Conservation (phyloP, 768 basidiomycete species). For the Solioccasus polychromus region DNA sequence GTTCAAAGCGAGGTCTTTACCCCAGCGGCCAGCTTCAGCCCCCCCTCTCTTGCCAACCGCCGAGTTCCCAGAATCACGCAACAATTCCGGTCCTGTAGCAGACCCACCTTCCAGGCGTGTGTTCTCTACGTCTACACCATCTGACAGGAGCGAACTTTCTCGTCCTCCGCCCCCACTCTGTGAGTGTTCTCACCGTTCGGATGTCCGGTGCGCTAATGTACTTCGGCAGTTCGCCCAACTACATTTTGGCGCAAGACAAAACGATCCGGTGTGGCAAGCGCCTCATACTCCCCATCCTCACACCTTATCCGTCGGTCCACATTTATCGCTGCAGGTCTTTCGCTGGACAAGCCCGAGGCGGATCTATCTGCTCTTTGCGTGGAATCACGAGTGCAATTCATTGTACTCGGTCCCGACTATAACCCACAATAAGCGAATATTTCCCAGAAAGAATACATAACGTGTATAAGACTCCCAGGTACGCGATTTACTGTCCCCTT, state of each 20-base stretch:
- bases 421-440: conserved; percentile 17
- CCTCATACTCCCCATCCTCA: conserved; percentile 70
- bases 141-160: conserved; percentile 40
- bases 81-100: conserved; percentile 1
- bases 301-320: conserved; percentile 76
- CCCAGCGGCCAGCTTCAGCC: conserved; percentile 20
- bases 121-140: conserved; percentile 12
- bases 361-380: conserved; percentile 64
- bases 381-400: conserved; percentile 50
- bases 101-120: conserved; percentile 10
- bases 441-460: conserved; percentile 5
- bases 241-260: conserved; percentile 78
- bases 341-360: conserved; percentile 55
- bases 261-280: conserved; percentile 66
- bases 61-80: background rate
- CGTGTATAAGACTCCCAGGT: conserved; percentile 21
- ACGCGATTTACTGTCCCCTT: conserved; percentile 2
- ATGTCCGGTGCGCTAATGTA: background rate
- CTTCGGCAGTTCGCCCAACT: conserved; percentile 65
- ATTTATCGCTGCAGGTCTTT: conserved; percentile 74
- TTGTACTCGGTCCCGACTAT: conserved; percentile 38
- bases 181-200: conserved; percentile 34
- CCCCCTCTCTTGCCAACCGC: conserved; percentile 15
- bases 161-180: conserved; percentile 64
- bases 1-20: conserved; percentile 19